Conservation (phyloP, 1,139 yeast genomes). For the Taphrina confusa region DNA sequence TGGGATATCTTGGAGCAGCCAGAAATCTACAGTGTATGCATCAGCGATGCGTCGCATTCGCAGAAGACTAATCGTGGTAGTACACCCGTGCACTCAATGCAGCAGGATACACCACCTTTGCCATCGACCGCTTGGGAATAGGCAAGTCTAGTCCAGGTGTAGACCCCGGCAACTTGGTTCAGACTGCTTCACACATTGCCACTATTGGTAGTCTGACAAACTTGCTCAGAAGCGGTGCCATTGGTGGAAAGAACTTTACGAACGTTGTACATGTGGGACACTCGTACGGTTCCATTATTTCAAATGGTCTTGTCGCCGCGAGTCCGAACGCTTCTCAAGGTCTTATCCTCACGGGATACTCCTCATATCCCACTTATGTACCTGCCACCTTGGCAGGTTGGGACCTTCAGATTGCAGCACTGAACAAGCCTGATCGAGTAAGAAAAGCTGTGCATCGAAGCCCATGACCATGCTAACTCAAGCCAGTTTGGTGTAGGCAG, state of each 20-base stretch:
- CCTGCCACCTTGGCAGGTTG: conserved; percentile 27
- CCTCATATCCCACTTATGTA: conserved; percentile 14
- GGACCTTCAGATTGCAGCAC: conserved; percentile 15
- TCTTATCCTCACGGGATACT: conserved; percentile 25
- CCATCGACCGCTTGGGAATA: conserved; percentile 27
- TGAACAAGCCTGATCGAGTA: conserved; percentile 18
- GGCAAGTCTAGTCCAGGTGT: conserved; percentile 13
- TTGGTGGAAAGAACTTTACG: conserved; percentile 3
- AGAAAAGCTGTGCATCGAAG: no score
- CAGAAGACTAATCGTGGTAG: not conserved
- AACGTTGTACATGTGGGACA: conserved; percentile 30
- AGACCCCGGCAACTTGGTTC: not conserved
- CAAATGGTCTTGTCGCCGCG: conserved; percentile 27
- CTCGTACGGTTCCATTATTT: conserved; percentile 30
- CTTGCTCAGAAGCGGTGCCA: conserved; percentile 4
- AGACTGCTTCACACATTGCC: conserved; percentile 28
- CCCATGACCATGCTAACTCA: no score
- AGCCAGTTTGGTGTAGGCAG: conserved; percentile 19
- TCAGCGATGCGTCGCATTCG: not conserved
- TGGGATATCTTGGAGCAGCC: conserved; percentile 26
- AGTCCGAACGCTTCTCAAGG: conserved; percentile 20
- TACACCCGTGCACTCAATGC: conserved; percentile 12
- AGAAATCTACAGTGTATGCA: conserved; percentile 7
- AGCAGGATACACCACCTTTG: conserved; percentile 28
- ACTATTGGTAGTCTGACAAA: conserved; percentile 2